Percentiles rank a stretch among this genome's conserved stretches.
Evolutionary conservation across 129 eudicot genomes (phyloP).

Genomic region (Flaveria sonorensis): DNA sequence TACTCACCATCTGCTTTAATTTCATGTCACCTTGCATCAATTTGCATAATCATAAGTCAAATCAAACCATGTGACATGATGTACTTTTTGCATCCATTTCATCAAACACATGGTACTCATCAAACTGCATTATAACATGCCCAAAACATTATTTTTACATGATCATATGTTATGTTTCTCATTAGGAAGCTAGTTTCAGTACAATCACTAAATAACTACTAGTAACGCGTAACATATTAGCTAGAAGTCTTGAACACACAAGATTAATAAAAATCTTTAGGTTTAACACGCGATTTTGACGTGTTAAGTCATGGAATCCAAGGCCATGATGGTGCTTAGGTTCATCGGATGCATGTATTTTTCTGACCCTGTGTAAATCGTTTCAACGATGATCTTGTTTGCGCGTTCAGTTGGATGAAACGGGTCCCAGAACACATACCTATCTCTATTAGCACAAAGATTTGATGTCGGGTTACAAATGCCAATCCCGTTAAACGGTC

Average conservation of each 20-base stretch:
- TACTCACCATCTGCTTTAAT: conserved; percentile 24
- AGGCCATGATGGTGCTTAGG: conserved; percentile 66
- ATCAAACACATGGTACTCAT: not conserved
- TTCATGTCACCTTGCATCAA: conserved; percentile 17
- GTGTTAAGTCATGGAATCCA: conserved; percentile 46
- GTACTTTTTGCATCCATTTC: conserved; percentile 11
- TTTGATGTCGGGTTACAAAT: conserved; percentile 54
- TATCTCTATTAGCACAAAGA: conserved; percentile 48
- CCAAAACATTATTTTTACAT: not conserved
- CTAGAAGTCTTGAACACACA: conserved; percentile 23
- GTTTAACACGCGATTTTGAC: not conserved
- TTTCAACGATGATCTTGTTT: conserved; percentile 57
- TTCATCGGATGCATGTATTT: conserved; percentile 81
- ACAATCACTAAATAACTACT: not conserved
- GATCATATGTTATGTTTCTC: conserved; percentile 20
- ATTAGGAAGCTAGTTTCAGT: conserved; percentile 5
- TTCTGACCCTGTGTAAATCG: conserved; percentile 49
- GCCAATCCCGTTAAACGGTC: conserved; percentile 72
- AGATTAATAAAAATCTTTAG: conserved; percentile 15
- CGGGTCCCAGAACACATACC: conserved; percentile 70
- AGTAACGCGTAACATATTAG: conserved; percentile 6
- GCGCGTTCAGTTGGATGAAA: conserved; percentile 76
- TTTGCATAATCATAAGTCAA: conserved; percentile 6
- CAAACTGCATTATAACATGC: not conserved
- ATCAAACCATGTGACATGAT: conserved; percentile 17